Base-by-base conservation (phyloP, 129 eudicot species). In the Escallonia herrerae region DNA sequence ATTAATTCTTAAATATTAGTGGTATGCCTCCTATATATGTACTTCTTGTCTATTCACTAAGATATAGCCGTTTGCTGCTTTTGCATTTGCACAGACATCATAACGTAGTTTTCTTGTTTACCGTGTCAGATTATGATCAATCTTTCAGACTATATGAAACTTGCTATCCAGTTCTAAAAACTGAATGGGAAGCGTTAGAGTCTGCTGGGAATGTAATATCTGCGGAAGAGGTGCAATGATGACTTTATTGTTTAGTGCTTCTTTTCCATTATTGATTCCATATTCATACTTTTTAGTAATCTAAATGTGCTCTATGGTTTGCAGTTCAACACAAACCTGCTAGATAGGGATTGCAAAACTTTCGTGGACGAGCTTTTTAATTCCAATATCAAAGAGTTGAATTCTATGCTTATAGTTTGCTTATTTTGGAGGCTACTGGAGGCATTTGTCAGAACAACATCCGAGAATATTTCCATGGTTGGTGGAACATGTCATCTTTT, bases 381-480 rank as follows among this genome's bases (percentile, higher is more conserved):
- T 64, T 69, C 83, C 60, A 74, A 74, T 63, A 6, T 66, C 41
- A 77, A 74, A n/a, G 80, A 79, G 60, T 70, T 88, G 74, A 88
- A 86, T 73, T 80, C 81, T 47, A 79, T 74, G 84, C 78, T 93
- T 43, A 74, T 93, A 53, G 63, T 66, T 45, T 77, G 76, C 74
- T 52, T 86, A 72, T 93, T 83, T 72, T 81, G 82, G 96, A 86
- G 83, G 69, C 66, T 80, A 49, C 72, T 78, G 22, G 85, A 86
- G 76, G 82, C 87, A 14, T 81, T 81, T 52, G 39, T 79, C 75
- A 75, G 79, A 58, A 67, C 74, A 61, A 63, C 76, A 51, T 71
- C 81, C 59, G 81, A 78, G 50, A 75, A 72, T 64, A 58, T 57
- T 40, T 58, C 84, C 48, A 38, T 74, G 90, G 97, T 83, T 76